Evolutionary conservation across 169 alveolate species (phyloP).

Genomic region (Cryptosporidium xiaoi): DNA sequence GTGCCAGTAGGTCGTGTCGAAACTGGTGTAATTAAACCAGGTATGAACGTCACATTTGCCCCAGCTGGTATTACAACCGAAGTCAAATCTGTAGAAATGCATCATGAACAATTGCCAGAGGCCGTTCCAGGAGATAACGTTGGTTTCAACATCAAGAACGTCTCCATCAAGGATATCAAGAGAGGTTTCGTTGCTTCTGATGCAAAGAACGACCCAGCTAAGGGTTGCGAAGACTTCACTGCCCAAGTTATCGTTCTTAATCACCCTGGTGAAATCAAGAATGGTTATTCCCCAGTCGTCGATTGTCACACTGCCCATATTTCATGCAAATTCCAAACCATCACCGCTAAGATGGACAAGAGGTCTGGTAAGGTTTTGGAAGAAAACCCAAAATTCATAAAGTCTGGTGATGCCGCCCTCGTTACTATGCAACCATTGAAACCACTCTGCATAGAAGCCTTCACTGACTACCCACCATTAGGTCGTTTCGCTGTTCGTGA

Average conservation of each 20-base stretch:
- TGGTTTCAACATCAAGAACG: constrained; percentile 96
- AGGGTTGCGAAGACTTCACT: constrained; percentile 92
- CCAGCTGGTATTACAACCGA: constrained; percentile 96
- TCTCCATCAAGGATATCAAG: constrained; percentile 94
- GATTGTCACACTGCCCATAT: constrained; percentile 98
- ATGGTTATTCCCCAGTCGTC: constrained; percentile 97
- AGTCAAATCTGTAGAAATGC: constrained; percentile 98
- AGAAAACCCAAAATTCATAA: constrained; percentile 95
- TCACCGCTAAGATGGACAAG: constrained; percentile 94
- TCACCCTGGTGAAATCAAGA: constrained; percentile 97
- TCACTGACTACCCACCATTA: constrained; percentile 96
- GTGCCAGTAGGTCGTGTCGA: constrained; percentile 99
- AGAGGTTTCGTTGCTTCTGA: constrained; percentile 97
- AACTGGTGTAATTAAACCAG: constrained; percentile 95
- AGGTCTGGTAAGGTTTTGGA: constrained; percentile 96
- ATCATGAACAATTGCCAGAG: constrained; percentile 95
- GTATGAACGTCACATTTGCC: constrained; percentile 92
- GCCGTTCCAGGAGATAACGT: constrained; percentile 99
- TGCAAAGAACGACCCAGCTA: constrained; percentile 97
- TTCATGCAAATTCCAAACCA: constrained; percentile 95
- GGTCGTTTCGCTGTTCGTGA: constrained; percentile 99
- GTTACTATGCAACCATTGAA: constrained; percentile 94
- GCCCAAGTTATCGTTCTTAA: constrained; percentile 96
- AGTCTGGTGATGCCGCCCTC: constrained; percentile 97
- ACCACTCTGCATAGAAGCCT: constrained; percentile 96